Evolutionary conservation across 1,284 basidiomycete genomes (phyloP).

Genomic region (Stygiomarasmius scandens): DNA sequence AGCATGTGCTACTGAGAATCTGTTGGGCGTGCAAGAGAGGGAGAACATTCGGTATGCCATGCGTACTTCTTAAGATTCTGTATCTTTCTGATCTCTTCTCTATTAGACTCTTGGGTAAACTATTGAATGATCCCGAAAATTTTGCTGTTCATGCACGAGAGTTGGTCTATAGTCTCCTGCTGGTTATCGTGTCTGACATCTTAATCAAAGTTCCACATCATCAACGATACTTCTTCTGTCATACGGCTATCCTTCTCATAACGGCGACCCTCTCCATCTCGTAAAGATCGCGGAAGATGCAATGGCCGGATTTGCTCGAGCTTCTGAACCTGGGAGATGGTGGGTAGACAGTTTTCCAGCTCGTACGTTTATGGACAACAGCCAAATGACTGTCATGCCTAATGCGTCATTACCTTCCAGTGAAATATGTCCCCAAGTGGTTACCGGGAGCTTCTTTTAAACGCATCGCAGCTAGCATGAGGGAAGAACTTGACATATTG

Average conservation of each 20-base stretch:
- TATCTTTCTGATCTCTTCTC: neutral
- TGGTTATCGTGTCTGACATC: neutral
- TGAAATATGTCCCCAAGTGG: constrained; percentile 40
- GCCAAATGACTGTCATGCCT: neutral
- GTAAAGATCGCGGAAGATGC: constrained; percentile 43
- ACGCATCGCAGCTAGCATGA: constrained; percentile 29
- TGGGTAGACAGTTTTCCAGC: constrained; percentile 41
- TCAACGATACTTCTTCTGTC: constrained; percentile 36
- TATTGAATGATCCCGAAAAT: neutral
- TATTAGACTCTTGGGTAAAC: constrained; percentile 3
- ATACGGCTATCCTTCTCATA: constrained; percentile 40
- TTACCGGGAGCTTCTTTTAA: constrained; percentile 37
- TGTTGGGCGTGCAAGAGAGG: constrained; percentile 32
- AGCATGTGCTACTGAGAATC: constrained; percentile 26
- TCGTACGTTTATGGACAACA: constrained; percentile 17
- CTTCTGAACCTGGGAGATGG: constrained; percentile 39
- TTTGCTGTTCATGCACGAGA: constrained; percentile 1
- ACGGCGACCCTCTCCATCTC: constrained; percentile 33
- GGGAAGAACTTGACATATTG: constrained; percentile 30
- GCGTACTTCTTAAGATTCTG: too few species aligned
- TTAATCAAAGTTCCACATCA: neutral
- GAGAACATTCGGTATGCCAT: constrained; percentile 23
- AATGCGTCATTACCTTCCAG: constrained; percentile 15
- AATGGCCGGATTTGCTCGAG: constrained; percentile 41
- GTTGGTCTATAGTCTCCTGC: neutral